Percentiles rank a stretch among this genome's conserved stretches.
phyloP scores from a whole-genome alignment of 495 filamentous ascomycete genomes.

The Articulospora tetracladia region DNA sequence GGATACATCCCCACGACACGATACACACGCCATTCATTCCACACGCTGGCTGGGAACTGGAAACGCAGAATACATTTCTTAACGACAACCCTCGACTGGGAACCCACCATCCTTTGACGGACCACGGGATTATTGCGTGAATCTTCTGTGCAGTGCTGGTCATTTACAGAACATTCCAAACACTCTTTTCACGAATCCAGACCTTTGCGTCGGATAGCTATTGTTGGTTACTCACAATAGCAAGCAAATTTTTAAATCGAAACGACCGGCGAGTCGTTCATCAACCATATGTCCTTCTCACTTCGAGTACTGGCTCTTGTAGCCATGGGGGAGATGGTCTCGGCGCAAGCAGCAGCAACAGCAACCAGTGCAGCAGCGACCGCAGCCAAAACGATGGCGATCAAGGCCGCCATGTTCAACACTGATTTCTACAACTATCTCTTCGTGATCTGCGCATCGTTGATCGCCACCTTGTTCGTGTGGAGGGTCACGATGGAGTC shows the following conservation, averaged over 20 bases:
- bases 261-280: neutral
- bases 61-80: neutral
- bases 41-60: neutral
- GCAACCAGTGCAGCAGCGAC: slow-evolving; percentile 3
- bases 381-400: neutral
- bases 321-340: slow-evolving; percentile 13
- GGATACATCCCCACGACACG: too few relatives aligned
- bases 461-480: slow-evolving; percentile 36
- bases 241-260: neutral
- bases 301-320: slow-evolving; percentile 12
- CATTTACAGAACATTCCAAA: slow-evolving; percentile 17
- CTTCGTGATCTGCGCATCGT: slow-evolving; percentile 39
- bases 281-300: slow-evolving; percentile 14
- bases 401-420: slow-evolving; percentile 16
- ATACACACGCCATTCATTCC: neutral
- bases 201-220: neutral
- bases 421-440: slow-evolving; percentile 42
- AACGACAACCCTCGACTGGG: neutral
- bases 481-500: slow-evolving; percentile 51
- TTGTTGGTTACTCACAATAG: neutral
- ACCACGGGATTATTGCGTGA: neutral
- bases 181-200: slow-evolving; percentile 9
- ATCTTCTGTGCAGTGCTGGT: slow-evolving; percentile 24
- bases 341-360: slow-evolving; percentile 9
- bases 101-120: neutral